Percentiles rank a stretch among this genome's conserved stretches.
Evolutionary conservation across 2,329 filamentous ascomycete genomes (phyloP).

Genomic region (Byssoonygena ceratinophila): DNA sequence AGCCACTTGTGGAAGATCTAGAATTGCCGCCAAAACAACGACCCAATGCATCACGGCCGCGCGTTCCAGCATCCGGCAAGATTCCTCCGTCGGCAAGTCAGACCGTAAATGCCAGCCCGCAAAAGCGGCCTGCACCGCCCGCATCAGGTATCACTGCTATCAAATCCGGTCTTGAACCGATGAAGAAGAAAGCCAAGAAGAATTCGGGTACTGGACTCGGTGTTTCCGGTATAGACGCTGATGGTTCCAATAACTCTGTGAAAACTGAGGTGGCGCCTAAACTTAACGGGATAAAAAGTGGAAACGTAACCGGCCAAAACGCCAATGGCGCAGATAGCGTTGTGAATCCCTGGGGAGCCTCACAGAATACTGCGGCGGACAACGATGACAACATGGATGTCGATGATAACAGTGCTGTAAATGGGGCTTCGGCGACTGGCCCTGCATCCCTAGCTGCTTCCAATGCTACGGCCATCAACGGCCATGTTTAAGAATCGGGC

Average conservation of each 20-base stretch:
- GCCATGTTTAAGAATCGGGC: not conserved
- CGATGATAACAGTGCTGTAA: not conserved
- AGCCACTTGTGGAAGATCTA: slow-evolving; percentile 83
- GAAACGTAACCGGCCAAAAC: not conserved
- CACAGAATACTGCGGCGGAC: not conserved
- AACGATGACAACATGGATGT: slow-evolving; percentile 9
- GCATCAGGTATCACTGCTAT: slow-evolving; percentile 13
- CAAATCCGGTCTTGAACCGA: slow-evolving; percentile 28
- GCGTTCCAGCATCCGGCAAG: slow-evolving; percentile 39
- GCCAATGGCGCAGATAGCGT: not conserved
- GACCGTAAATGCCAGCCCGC: slow-evolving; percentile 10
- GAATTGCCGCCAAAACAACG: slow-evolving; percentile 88
- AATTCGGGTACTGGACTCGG: slow-evolving; percentile 26
- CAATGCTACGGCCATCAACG: not conserved
- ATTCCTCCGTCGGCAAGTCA: slow-evolving; percentile 27
- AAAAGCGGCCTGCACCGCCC: slow-evolving; percentile 15
- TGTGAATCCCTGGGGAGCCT: not conserved
- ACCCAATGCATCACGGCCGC: slow-evolving; percentile 34
- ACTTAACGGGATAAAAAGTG: slow-evolving; percentile 3
- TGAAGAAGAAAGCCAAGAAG: slow-evolving; percentile 37
- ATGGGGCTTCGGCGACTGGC: not conserved
- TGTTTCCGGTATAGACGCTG: slow-evolving; percentile 22
- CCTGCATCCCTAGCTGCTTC: not conserved
- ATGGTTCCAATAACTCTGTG: slow-evolving; percentile 14
- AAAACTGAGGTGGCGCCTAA: slow-evolving; percentile 4